Conservation (phyloP, 345 rosid genomes). For the Tarenaya hassleriana region DNA sequence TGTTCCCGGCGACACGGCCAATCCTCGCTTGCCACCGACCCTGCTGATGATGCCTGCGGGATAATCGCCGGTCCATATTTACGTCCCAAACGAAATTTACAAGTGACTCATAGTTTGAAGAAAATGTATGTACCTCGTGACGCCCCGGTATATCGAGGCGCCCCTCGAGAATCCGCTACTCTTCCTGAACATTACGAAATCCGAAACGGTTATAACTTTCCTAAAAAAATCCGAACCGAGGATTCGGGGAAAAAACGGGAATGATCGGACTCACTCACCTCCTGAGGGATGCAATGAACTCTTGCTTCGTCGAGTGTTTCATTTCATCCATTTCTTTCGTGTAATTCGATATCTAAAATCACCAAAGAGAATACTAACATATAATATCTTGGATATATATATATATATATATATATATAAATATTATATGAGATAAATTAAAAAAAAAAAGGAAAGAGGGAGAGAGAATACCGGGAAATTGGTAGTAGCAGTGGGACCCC, state of each 20-base stretch:
- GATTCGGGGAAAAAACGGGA: neutral
- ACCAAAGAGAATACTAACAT: conserved; percentile 2
- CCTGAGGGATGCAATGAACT: conserved; percentile 92
- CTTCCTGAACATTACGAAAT: conserved; percentile 47
- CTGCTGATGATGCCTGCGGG: conserved; percentile 90
- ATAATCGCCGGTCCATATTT: neutral
- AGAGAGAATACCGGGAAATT: conserved; percentile 63
- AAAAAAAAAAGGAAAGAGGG: too few species aligned
- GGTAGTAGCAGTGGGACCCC: conserved; percentile 92
- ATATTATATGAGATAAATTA: too few species aligned
- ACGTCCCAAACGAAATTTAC: too few species aligned
- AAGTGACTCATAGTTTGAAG: too few species aligned
- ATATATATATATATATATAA: too few species aligned
- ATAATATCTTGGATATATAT: too few species aligned
- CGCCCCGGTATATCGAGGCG: conserved; percentile 93
- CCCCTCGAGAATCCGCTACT: conserved; percentile 99
- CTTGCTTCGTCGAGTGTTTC: conserved; percentile 86
- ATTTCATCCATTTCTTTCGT: conserved; percentile 77
- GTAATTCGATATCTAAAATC: conserved; percentile 52
- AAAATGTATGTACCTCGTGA: conserved; percentile 50
- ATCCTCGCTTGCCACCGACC: conserved; percentile 99
- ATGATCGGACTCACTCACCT: conserved; percentile 41
- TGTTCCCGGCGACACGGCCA: conserved; percentile 97
- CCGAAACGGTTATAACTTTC: neutral
- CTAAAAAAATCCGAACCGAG: too few species aligned